phyloP scores from a whole-genome alignment of 2,329 filamentous ascomycete genomes.

The Sclerotinia trifoliorum region DNA sequence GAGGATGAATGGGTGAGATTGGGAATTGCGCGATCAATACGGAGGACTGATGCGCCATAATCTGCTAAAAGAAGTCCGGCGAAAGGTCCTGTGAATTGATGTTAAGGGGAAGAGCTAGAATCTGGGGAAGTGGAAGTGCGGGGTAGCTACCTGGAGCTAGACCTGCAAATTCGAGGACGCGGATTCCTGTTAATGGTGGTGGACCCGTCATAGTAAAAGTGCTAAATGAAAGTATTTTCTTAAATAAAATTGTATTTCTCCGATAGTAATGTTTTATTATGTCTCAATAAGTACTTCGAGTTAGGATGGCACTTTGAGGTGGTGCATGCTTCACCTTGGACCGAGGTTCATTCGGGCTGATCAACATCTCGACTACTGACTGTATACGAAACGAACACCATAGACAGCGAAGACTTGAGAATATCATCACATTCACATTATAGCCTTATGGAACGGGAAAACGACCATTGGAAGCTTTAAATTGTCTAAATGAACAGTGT shows the following conservation, averaged over 20 bases:
- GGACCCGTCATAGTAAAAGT: slow-evolving; percentile 31
- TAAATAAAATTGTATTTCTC: not conserved
- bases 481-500: too few relatives aligned
- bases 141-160: slow-evolving; percentile 52
- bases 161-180: slow-evolving; percentile 66
- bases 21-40: slow-evolving; percentile 68
- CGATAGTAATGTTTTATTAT: not conserved
- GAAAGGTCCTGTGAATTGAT: slow-evolving; percentile 65
- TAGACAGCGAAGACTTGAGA: not conserved
- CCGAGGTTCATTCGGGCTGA: slow-evolving; percentile 9
- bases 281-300: not conserved
- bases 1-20: slow-evolving; percentile 45
- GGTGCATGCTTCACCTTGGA: not conserved
- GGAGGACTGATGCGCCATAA: slow-evolving; percentile 82
- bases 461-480: too few relatives aligned
- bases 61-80: slow-evolving; percentile 86
- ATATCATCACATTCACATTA: not conserved
- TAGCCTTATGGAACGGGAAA: not conserved
- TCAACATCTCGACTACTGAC: not conserved
- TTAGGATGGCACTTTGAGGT: not conserved
- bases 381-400: not conserved
- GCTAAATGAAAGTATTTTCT: not conserved
- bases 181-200: slow-evolving; percentile 54
- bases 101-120: slow-evolving; percentile 13
- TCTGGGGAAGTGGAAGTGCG: slow-evolving; percentile 47